Base-by-base conservation (phyloP, 768 basidiomycete species). In the Royoungia palumana region DNA sequence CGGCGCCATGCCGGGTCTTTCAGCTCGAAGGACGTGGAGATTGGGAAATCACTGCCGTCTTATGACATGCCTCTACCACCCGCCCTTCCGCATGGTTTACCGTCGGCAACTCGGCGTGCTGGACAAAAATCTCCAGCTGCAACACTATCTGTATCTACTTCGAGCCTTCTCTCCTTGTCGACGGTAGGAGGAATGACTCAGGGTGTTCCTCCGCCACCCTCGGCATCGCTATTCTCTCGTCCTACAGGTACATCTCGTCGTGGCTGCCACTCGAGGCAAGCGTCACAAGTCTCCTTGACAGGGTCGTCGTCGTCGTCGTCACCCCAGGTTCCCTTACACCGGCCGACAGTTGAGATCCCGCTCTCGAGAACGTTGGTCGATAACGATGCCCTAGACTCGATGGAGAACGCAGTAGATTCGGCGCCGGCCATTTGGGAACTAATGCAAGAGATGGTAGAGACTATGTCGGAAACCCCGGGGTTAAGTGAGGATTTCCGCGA, bases 1-100 rank as follows among this genome's bases (percentile, higher is more conserved):
- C 76, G 93, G 37, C 77, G 94, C 32, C 89, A 95, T 65, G 94
- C 89, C 6, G 94, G 94, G n/a, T 95, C 94, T 4, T 97, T 95
- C 71, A 95, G 94, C 53, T 83, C 78, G 21, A 88, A 91, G 62
- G 94, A 96, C 63, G 87, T 95, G 6, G 86, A 95, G 62, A 83
- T 89, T 43, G 94, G 94, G 35, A 90, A 85, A 67, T 74, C 80
- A 46, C 64, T 89, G 42, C 86, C 89, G 8, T 85, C 84, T n/a
- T 79, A 80, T 54, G 78, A 82, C 38, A 49, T 70, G 3, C 62
- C 65, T 4, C 21, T 56, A 9, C 67, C 60, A 2, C 59, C 56
- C 11, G 16, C 72, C 13, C 55, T 74, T 8, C 52, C 58, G 16
- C 56, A 40, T 44, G 54, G 49, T n/a, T 24, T 49, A 44, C 54